Evolutionary conservation across 108 stramenopile genomes (phyloP).

Genomic region (Tribonema minus): DNA sequence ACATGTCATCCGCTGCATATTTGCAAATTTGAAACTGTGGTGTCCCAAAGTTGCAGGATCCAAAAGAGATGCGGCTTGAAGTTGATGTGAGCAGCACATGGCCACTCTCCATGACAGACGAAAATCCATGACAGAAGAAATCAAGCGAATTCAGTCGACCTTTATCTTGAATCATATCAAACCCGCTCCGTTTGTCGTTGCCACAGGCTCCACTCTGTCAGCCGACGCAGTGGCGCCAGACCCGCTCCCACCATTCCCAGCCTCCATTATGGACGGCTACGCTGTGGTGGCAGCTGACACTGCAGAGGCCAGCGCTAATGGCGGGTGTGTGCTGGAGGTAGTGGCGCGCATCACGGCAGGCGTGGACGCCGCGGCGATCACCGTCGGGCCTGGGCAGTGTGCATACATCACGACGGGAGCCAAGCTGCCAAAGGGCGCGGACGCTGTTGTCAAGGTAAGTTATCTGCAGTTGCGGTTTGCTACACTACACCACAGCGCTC

Average conservation of each 20-base stretch:
- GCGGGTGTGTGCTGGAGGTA: not conserved
- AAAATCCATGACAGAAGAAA: not conserved
- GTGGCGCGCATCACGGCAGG: constrained; percentile 44
- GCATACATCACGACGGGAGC: constrained; percentile 62
- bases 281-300: constrained; percentile 45
- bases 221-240: constrained; percentile 20
- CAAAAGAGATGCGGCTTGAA: not conserved
- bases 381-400: constrained; percentile 21
- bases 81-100: too few relatives aligned
- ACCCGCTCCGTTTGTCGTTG: not conserved
- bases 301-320: not conserved
- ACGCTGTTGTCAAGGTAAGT: constrained; percentile 55
- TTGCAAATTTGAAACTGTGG: not conserved
- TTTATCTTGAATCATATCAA: not conserved
- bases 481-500: not conserved
- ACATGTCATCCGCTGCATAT: not conserved
- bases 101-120: not conserved
- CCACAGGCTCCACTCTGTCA: constrained; percentile 12
- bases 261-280: constrained; percentile 62
- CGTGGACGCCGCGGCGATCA: constrained; percentile 14
- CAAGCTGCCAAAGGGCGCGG: constrained; percentile 46
- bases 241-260: constrained; percentile 43
- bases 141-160: not conserved
- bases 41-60: not conserved
- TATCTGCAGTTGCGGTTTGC: constrained; percentile 1